Conservation (phyloP, 345 rosid species). For the Durio zibethinus region DNA sequence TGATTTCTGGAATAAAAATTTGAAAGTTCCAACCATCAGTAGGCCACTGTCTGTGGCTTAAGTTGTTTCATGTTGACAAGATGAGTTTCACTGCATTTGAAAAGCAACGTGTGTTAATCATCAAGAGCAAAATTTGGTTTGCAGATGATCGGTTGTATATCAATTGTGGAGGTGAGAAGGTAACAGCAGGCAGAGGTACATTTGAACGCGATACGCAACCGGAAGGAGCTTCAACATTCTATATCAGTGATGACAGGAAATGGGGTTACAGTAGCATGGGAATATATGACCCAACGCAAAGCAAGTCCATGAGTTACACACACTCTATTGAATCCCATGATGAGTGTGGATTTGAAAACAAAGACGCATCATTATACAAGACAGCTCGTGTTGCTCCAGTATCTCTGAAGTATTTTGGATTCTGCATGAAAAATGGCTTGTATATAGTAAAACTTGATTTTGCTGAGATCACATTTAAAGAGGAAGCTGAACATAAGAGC, state of each 20-base stretch:
- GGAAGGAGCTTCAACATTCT: slow-evolving; percentile 8
- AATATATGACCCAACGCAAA: neutral
- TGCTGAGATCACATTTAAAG: slow-evolving; percentile 41
- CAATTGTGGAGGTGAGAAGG: slow-evolving; percentile 10
- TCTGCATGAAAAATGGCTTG: slow-evolving; percentile 47
- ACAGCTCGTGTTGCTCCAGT: slow-evolving; percentile 46
- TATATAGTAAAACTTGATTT: slow-evolving; percentile 50
- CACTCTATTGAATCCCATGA: slow-evolving; percentile 5
- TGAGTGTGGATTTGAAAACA: neutral
- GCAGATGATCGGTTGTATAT: slow-evolving; percentile 8
- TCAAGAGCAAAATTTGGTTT: neutral
- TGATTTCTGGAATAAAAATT: neutral
- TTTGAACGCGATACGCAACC: slow-evolving; percentile 5
- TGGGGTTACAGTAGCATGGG: slow-evolving; percentile 14
- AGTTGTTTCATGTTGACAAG: neutral
- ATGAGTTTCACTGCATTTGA: neutral
- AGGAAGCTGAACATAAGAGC: slow-evolving; percentile 30
- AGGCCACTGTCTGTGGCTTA: neutral
- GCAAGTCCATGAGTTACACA: neutral
- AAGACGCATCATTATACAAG: slow-evolving; percentile 20
- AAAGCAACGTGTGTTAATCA: neutral
- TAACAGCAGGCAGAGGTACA: neutral
- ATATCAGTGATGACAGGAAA: slow-evolving; percentile 10
- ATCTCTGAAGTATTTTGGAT: slow-evolving; percentile 46
- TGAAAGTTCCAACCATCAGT: neutral